phyloP scores from a whole-genome alignment of 2,329 filamentous ascomycete genomes.

The Colletotrichum cordylinicola region DNA sequence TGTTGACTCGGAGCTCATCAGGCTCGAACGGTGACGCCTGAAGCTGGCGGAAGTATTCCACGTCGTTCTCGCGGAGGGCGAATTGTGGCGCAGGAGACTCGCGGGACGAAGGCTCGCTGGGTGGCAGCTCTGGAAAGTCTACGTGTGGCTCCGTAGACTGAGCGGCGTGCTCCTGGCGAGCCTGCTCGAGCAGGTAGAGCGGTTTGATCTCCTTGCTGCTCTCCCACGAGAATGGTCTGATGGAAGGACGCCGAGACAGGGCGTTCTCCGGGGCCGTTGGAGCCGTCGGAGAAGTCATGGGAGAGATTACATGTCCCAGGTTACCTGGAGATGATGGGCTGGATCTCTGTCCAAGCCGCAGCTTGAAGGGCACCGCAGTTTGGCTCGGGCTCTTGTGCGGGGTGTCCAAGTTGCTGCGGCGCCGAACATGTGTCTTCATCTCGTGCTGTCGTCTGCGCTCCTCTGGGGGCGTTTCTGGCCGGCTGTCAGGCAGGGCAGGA shows the following conservation, averaged over 20 bases:
- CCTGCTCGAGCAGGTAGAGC: slow-evolving; percentile 78
- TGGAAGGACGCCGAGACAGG: slow-evolving; percentile 40
- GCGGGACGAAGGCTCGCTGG: slow-evolving; percentile 42
- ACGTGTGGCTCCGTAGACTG: slow-evolving; percentile 34
- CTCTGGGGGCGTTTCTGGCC: slow-evolving; percentile 61
- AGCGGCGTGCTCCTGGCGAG: slow-evolving; percentile 40
- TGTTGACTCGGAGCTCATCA: slow-evolving; percentile 46
- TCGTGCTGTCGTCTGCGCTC: slow-evolving; percentile 47
- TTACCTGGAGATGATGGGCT: slow-evolving; percentile 47
- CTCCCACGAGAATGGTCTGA: slow-evolving; percentile 67
- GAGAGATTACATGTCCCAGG: slow-evolving; percentile 44
- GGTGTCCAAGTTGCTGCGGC: slow-evolving; percentile 53
- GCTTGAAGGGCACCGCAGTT: slow-evolving; percentile 63
- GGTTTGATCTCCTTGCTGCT: slow-evolving; percentile 77
- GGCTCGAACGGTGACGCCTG: slow-evolving; percentile 24
- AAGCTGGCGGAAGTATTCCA: slow-evolving; percentile 23
- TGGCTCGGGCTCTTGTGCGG: slow-evolving; percentile 58
- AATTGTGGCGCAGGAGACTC: slow-evolving; percentile 39
- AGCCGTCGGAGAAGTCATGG: slow-evolving; percentile 35
- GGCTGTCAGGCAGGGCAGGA: slow-evolving; percentile 64
- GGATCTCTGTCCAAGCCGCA: slow-evolving; percentile 55
- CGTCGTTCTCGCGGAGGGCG: slow-evolving; percentile 32
- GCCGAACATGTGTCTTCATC: slow-evolving; percentile 49
- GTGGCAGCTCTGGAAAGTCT: slow-evolving; percentile 56
- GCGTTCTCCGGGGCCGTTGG: slow-evolving; percentile 37